Evolutionary conservation across 2,329 filamentous ascomycete genomes (phyloP).

Genomic region (Talaromyces sp.): DNA sequence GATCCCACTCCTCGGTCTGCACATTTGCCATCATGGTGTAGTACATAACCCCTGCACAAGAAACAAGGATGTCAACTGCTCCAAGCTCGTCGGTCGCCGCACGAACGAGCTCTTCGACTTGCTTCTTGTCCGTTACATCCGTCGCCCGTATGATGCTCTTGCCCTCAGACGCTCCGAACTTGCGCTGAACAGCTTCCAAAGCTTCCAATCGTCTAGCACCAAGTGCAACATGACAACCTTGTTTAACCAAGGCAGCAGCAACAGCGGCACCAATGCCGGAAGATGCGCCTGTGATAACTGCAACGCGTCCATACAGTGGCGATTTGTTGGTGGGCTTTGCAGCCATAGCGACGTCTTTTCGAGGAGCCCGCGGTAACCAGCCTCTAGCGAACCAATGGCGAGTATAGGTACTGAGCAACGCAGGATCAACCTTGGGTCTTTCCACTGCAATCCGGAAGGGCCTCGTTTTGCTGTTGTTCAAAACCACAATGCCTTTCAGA

Average conservation of each 20-base stretch:
- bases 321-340: conserved; percentile 47
- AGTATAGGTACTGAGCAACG: conserved; percentile 70
- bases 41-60: conserved; percentile 81
- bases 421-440: conserved; percentile 63
- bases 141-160: conserved; percentile 66
- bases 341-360: conserved; percentile 42
- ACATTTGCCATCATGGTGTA: conserved; percentile 80
- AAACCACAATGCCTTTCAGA: conserved; percentile 64
- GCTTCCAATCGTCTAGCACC: conserved; percentile 66
- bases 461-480: conserved; percentile 64
- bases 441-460: conserved; percentile 55
- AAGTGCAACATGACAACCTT: conserved; percentile 67
- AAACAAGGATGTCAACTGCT: conserved; percentile 71
- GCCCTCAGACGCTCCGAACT: conserved; percentile 52
- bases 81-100: conserved; percentile 59
- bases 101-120: conserved; percentile 63
- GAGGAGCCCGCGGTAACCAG: conserved; percentile 64
- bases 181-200: conserved; percentile 61
- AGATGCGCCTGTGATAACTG: conserved; percentile 72
- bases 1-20: conserved; percentile 70
- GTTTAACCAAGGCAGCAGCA: conserved; percentile 60
- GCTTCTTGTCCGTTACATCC: conserved; percentile 62
- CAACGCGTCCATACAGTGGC: conserved; percentile 63
- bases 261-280: conserved; percentile 75
- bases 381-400: conserved; percentile 76